A percentile compares a stretch with the other conserved stretches of the same genome.
Evolutionary conservation across 2,329 filamentous ascomycete species (phyloP).

Genomic region (Tolypocladium amazonense): DNA sequence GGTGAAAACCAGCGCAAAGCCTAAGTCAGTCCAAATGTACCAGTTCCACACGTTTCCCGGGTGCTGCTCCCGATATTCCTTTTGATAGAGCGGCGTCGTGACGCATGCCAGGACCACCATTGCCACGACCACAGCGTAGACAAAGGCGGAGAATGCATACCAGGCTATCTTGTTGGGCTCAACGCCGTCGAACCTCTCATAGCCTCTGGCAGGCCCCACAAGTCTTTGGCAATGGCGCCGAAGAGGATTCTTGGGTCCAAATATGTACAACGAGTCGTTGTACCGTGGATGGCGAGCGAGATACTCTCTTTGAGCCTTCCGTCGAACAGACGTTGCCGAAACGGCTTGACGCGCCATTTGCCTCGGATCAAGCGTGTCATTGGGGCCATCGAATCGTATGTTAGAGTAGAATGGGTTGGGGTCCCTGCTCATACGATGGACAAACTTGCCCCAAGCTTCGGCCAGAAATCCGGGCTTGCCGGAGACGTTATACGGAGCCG

Average conservation of each 20-base stretch:
- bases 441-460: constrained; percentile 49
- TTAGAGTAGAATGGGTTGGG: constrained; percentile 93
- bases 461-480: constrained; percentile 49
- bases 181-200: constrained; percentile 78
- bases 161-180: constrained; percentile 82
- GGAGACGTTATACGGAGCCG: constrained; percentile 26
- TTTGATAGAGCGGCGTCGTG: constrained; percentile 90
- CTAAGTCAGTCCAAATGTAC: constrained; percentile 91
- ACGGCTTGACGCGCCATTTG: constrained; percentile 88
- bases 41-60: constrained; percentile 60
- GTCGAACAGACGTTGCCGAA: constrained; percentile 69
- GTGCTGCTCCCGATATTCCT: constrained; percentile 62
- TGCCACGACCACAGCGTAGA: constrained; percentile 86
- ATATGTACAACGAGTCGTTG: constrained; percentile 86
- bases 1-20: constrained; percentile 80
- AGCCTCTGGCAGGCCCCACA: constrained; percentile 82
- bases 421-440: constrained; percentile 50
- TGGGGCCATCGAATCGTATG: constrained; percentile 55
- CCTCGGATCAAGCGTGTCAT: constrained; percentile 72
- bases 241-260: constrained; percentile 66
- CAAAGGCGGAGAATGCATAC: constrained; percentile 88
- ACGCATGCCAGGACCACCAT: constrained; percentile 97
- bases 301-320: constrained; percentile 84
- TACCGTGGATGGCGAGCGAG: constrained; percentile 78
- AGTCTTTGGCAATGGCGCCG: constrained; percentile 77